Evolutionary conservation across 164 flowering plant genomes (phyloP).

Genomic region (Umbilicus rupestris): DNA sequence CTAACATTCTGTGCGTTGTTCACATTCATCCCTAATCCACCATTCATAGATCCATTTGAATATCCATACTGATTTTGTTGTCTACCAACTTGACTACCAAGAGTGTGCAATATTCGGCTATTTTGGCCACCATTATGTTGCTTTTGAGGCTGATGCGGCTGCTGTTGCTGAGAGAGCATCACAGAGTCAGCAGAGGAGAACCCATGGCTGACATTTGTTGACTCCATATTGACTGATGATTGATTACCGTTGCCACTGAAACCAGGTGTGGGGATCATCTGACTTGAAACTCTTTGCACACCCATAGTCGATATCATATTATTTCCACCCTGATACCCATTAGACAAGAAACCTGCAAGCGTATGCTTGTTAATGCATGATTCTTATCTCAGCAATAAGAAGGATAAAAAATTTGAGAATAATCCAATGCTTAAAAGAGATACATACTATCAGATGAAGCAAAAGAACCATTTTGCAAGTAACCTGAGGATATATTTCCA

Average conservation of each 20-base stretch:
- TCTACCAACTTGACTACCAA: slow-evolving; percentile 66
- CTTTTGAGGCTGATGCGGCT: slow-evolving; percentile 30
- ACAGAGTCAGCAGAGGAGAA: slow-evolving; percentile 55
- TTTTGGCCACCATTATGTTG: slow-evolving; percentile 58
- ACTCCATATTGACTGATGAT: slow-evolving; percentile 42
- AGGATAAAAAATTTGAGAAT: neutral
- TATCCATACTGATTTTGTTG: slow-evolving; percentile 58
- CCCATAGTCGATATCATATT: slow-evolving; percentile 41
- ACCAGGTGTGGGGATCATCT: slow-evolving; percentile 98
- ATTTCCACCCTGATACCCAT: slow-evolving; percentile 69
- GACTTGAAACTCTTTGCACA: slow-evolving; percentile 48
- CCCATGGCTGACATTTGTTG: slow-evolving; percentile 39
- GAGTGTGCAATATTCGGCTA: slow-evolving; percentile 52
- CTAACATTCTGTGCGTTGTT: slow-evolving; percentile 46
- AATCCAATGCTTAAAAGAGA: neutral
- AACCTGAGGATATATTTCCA: slow-evolving; percentile 28
- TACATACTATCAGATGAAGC: slow-evolving; percentile 48
- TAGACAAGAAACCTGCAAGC: slow-evolving; percentile 48
- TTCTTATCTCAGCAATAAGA: neutral
- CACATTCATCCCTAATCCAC: slow-evolving; percentile 49
- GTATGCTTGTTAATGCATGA: slow-evolving; percentile 4
- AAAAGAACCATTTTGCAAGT: slow-evolving; percentile 41
- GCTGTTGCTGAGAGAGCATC: slow-evolving; percentile 37
- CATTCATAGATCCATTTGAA: slow-evolving; percentile 53
- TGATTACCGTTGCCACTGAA: slow-evolving; percentile 36